Percentiles rank a stretch among this genome's conserved stretches.
Evolutionary conservation across 352 stramenopile species (phyloP).

Genomic region (Pythium brachiatum): DNA sequence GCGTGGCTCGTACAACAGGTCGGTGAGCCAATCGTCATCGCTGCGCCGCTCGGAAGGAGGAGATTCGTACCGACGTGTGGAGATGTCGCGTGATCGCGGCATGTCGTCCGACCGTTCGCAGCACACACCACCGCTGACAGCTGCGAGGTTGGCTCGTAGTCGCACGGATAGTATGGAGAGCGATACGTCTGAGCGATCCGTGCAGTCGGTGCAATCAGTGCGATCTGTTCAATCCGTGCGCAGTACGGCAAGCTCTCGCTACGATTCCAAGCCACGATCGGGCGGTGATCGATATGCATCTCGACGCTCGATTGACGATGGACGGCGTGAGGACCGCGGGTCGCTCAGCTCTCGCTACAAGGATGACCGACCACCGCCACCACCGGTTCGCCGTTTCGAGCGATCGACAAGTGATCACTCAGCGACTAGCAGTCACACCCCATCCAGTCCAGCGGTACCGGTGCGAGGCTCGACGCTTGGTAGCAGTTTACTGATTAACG

Average conservation of each 20-base stretch:
- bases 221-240: constrained; percentile 20
- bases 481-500: constrained; percentile 9
- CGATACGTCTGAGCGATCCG: constrained; percentile 19
- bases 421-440: constrained; percentile 2
- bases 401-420: constrained; percentile 23
- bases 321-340: constrained; percentile 7
- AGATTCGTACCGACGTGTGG: constrained; percentile 21
- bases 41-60: constrained; percentile 13
- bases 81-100: constrained; percentile 19
- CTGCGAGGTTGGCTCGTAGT: background rate
- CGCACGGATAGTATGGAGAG: constrained; percentile 28
- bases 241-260: constrained; percentile 20
- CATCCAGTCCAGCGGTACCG: background rate
- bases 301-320: constrained; percentile 15
- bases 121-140: constrained; percentile 11
- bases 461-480: constrained; percentile 17
- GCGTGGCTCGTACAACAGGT: constrained; percentile 5
- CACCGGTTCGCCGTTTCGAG: constrained; percentile 10
- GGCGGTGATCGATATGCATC: constrained; percentile 10
- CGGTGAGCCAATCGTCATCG: constrained; percentile 10
- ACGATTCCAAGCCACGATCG: constrained; percentile 15
- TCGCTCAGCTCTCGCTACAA: constrained; percentile 9
- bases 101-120: background rate
- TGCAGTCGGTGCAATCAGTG: constrained; percentile 18
- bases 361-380: constrained; percentile 4